A percentile compares a stretch with the other conserved stretches of the same genome.
Conservation (phyloP, 2,329 filamentous ascomycete genomes). For the Talaromyces verruculosus region DNA sequence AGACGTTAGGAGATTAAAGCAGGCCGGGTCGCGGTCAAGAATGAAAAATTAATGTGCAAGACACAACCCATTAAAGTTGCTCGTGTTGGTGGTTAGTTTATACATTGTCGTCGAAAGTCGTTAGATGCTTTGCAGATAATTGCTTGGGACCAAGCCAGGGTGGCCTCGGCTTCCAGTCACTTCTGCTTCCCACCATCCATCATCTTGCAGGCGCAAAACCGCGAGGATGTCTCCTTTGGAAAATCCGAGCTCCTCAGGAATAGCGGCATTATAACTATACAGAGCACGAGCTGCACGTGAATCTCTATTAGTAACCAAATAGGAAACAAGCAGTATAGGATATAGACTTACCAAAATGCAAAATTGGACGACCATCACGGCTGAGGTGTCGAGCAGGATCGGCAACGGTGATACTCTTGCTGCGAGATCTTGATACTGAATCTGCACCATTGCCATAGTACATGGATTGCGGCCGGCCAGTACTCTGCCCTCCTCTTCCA, state of each 20-base stretch:
- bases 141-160: conserved; percentile 64
- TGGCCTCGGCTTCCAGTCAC: conserved; percentile 60
- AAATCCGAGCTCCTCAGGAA: conserved; percentile 92
- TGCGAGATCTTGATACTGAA: conserved; percentile 60
- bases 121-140: conserved; percentile 63
- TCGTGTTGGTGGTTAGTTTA: neutral
- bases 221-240: conserved; percentile 88
- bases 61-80: neutral
- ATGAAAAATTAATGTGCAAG: conserved; percentile 6
- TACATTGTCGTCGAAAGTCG: neutral
- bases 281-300: conserved; percentile 72
- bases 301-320: conserved; percentile 25
- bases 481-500: conserved; percentile 35
- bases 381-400: conserved; percentile 71
- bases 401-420: conserved; percentile 82
- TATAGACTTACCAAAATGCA: conserved; percentile 84
- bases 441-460: conserved; percentile 51
- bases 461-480: conserved; percentile 48
- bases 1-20: neutral
- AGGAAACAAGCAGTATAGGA: neutral
- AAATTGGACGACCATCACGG: conserved; percentile 77
- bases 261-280: conserved; percentile 92
- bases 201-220: conserved; percentile 86
- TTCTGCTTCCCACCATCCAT: conserved; percentile 99
- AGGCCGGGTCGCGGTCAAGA: neutral